Conservation (phyloP, 1,284 basidiomycete species). For the Cerrena zonata region DNA sequence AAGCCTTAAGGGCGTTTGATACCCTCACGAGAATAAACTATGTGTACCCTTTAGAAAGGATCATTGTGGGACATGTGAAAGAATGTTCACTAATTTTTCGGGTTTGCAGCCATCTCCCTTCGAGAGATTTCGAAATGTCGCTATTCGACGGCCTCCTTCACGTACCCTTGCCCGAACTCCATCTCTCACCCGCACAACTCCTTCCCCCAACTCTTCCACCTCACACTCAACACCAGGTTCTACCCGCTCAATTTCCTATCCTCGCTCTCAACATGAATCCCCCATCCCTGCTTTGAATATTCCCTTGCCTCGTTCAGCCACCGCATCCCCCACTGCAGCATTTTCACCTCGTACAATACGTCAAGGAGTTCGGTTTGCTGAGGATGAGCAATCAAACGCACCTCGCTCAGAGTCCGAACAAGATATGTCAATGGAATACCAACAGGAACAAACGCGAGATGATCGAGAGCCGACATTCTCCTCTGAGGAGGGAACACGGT, state of each 20-base stretch:
- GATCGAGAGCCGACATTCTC: conserved; percentile 61
- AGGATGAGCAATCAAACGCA: not conserved
- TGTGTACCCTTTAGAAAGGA: too few species aligned
- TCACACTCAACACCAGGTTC: conserved; percentile 27
- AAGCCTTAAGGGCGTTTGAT: too few species aligned
- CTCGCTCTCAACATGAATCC: conserved; percentile 37
- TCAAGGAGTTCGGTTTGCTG: not conserved
- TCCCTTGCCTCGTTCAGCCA: conserved; percentile 52
- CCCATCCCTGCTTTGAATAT: conserved; percentile 43
- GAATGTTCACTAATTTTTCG: not conserved
- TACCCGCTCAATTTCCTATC: conserved; percentile 32
- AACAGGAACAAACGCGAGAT: conserved; percentile 8
- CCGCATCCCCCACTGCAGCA: conserved; percentile 40
- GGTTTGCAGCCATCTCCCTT: conserved; percentile 61
- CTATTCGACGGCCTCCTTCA: conserved; percentile 46
- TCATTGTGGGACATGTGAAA: not conserved
- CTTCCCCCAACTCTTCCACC: conserved; percentile 57
- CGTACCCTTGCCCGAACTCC: conserved; percentile 55
- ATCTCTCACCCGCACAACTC: conserved; percentile 49
- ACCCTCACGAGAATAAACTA: too few species aligned
- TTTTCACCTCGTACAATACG: conserved; percentile 1
- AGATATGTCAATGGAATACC: conserved; percentile 8
- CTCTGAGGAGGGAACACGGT: conserved; percentile 37
- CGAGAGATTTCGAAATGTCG: conserved; percentile 62
- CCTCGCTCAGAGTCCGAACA: not conserved